Evolutionary conservation across 345 rosid species (phyloP), one percentile per base, ranked within the genome.

Genomic region (Arabidopsis arenosa): DNA sequence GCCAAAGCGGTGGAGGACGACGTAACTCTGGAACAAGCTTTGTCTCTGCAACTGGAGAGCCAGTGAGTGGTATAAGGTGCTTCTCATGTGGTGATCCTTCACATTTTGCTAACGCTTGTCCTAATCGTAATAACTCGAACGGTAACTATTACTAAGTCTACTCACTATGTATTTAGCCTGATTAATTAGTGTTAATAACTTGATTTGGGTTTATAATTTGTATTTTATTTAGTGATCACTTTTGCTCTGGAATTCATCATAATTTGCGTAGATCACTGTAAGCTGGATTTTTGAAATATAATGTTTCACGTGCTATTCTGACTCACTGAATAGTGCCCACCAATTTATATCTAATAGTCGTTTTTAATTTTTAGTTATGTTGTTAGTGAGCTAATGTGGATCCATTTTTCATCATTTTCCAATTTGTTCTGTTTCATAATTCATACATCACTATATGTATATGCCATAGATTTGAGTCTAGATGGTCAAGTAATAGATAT

Each of bases 61-160:
- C 94, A 5, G 51, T 89, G 21, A 83, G 90, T 47, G 89, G 91
- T 49, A 82, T 83, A 83, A 85, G 97, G 75, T 94, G 98, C 72
- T 95, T 63, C 72, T 84, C 80, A 40, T 92, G 99, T 73, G 97
- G 97, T 53, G 99, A 95, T 82, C 99, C 98, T 64, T 90, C 96
- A 8, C 98, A 95, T 79, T 90, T 95, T 41, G 98, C 97, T 15
- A 89, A 87, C 63, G 87, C 63, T 68, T 95, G 98, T 82, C 96
- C 97, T 14, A 86, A 81, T 47, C 93, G 96, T 53, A 86, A 84
- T 48, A 86, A 84, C 79, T 62, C 83, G 49, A 75, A 63, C 75
- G 73, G 66, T 65, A 71, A 64, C 56, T 68, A 40, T 44, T 59
- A 60, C 41, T 59, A 66, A 66, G 40, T 41, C 60, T 45, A 35